Evolutionary conservation across 208 protist genomes (phyloP).

Genomic region (Polymyxa betae): DNA sequence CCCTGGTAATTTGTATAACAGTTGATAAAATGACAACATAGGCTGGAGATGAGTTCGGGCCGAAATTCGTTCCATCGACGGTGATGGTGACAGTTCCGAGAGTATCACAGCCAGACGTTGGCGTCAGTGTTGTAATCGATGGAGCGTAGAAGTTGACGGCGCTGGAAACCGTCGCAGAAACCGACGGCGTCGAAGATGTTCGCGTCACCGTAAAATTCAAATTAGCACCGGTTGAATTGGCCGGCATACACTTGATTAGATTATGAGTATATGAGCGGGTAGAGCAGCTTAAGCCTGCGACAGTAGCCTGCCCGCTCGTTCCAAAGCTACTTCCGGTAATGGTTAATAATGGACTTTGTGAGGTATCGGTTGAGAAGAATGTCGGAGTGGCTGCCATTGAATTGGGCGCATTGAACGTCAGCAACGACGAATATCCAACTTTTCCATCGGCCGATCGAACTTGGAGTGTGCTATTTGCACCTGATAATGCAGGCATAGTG

Average conservation of each 20-base stretch:
- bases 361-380: neutral
- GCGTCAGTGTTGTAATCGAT: neutral
- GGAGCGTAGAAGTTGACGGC: neutral
- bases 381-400: too few species aligned
- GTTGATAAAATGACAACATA: neutral
- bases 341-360: neutral
- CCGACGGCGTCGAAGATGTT: neutral
- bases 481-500: neutral
- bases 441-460: constrained; percentile 1
- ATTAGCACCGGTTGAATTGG: neutral
- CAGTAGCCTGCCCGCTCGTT: neutral
- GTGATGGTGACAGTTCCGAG: neutral
- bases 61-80: neutral
- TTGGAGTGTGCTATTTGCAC: neutral
- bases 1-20: neutral
- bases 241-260: neutral
- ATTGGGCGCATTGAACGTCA: neutral
- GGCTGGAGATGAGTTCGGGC: neutral
- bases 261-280: neutral
- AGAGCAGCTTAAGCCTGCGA: neutral
- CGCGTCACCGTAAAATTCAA: neutral
- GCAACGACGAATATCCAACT: neutral
- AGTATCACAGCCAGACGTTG: neutral
- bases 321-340: constrained; percentile 2
- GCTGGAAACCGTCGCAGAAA: neutral